Conservation (phyloP, 108 stramenopile species). For the Skeletonema grethae region DNA sequence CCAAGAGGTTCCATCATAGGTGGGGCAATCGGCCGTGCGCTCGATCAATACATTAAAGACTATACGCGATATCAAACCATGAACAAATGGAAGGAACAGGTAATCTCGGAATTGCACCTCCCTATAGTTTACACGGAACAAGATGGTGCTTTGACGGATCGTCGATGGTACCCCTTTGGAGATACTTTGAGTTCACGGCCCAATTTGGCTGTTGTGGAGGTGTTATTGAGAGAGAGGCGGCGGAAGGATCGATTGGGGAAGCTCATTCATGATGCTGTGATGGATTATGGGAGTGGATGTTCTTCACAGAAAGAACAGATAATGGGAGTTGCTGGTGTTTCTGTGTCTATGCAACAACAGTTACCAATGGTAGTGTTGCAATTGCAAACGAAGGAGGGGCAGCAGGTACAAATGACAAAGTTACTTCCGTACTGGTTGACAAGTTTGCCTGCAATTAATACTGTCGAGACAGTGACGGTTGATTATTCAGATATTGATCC, state of each 20-base stretch:
- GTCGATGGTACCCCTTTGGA: slow-evolving; percentile 32
- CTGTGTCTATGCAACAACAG: neutral
- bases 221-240: slow-evolving; percentile 39
- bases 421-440: slow-evolving; percentile 46
- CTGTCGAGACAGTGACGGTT: slow-evolving; percentile 22
- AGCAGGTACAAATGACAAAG: neutral
- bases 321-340: too few species aligned
- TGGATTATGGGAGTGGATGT: neutral
- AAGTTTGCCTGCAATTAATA: slow-evolving; percentile 13
- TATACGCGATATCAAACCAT: slow-evolving; percentile 42
- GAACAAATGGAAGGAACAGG: slow-evolving; percentile 36
- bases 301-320: slow-evolving; percentile 3
- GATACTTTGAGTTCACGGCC: slow-evolving; percentile 27
- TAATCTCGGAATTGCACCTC: slow-evolving; percentile 28
- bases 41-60: slow-evolving; percentile 39
- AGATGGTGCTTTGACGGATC: slow-evolving; percentile 21
- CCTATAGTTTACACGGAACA: slow-evolving; percentile 21
- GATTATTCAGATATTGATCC: slow-evolving; percentile 17
- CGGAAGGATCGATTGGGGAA: slow-evolving; percentile 15
- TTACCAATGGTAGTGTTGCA: slow-evolving; percentile 30
- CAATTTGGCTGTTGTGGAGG: slow-evolving; percentile 36
- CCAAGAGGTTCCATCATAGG: slow-evolving; percentile 42
- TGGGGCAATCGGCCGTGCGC: slow-evolving; percentile 20
- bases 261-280: slow-evolving; percentile 19
- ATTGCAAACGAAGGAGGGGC: slow-evolving; percentile 22